Conservation (phyloP, 306 rosid genomes). For the Vigna radiata region DNA sequence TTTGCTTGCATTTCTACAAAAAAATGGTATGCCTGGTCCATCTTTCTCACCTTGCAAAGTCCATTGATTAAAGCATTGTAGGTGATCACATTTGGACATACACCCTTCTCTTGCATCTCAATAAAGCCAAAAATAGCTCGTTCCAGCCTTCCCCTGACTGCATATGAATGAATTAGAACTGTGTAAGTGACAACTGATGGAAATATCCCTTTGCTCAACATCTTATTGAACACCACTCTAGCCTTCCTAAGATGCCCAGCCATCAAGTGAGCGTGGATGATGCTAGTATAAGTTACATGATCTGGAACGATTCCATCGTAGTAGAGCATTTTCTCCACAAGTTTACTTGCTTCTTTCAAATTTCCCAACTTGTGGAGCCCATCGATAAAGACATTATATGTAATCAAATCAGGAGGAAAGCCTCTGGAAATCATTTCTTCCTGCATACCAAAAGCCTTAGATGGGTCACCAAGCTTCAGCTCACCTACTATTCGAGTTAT, state of each 20-base stretch:
- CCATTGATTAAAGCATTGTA: conserved; percentile 86
- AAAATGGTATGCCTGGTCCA: conserved; percentile 62
- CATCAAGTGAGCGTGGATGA: conserved; percentile 71
- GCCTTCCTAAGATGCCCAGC: conserved; percentile 66
- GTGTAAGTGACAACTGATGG: conserved; percentile 89
- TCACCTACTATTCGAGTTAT: conserved; percentile 73
- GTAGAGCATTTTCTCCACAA: conserved; percentile 58
- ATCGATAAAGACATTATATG: conserved; percentile 69
- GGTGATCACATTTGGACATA: conserved; percentile 79
- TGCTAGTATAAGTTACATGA: conserved; percentile 78
- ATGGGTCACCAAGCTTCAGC: conserved; percentile 68
- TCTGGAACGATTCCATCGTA: conserved; percentile 64
- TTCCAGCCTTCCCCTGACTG: conserved; percentile 60
- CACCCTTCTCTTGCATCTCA: conserved; percentile 71
- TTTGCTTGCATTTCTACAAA: conserved; percentile 69
- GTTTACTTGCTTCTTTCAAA: conserved; percentile 59
- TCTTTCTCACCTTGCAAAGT: conserved; percentile 63
- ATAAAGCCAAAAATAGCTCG: conserved; percentile 65
- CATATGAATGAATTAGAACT: conserved; percentile 74
- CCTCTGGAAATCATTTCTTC: conserved; percentile 80
- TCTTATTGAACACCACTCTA: conserved; percentile 61
- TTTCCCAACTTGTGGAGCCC: conserved; percentile 66
- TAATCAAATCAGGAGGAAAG: conserved; percentile 71
- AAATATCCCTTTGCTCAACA: conserved; percentile 64
- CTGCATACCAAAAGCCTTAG: conserved; percentile 64